Evolutionary conservation across 2,329 filamentous ascomycete genomes (phyloP), one percentile per base, ranked within the genome.

Genomic region (Epichloe baconii): DNA sequence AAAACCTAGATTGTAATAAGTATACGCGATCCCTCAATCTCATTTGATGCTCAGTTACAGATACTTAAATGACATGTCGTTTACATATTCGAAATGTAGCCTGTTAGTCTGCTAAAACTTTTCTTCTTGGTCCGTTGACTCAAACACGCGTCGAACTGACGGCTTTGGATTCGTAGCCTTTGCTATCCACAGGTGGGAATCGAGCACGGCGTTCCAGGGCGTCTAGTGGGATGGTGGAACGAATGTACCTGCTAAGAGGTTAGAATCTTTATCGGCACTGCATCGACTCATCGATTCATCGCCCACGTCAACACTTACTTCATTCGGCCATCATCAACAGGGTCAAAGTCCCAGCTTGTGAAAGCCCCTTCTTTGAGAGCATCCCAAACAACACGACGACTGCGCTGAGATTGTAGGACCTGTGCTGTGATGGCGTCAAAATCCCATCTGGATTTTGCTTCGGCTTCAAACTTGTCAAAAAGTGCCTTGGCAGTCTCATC

Each of bases 271-370:
- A 17, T 14, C 12, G 11, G 10, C 40, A 7, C 23, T 17, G 11
- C 44, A 36, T 12, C 21, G 26, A 14, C 26, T 40, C 31, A 15
- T 23, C 8, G 31, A 19, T 2, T 34, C 12, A 31, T 43, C 34
- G 38, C 43, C 26, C 19, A 12, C 37, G 38, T 34, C n/a, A 47
- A 37, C 19, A 69, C 75, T 68, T 70, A 82, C 74, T 84, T 85
- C 57, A 79, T 73, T 46, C 76, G 71, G 26, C 83, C 85, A 61
- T 87, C 79, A 57, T 86, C 81, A 3, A 76, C 69, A 0, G 88
- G 88, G 69, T 90, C 79, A 68, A 85, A 86, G 67, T 96, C 90
- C 90, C 90, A 96, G 63, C 82, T 79, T 40, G 86, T 85, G 58
- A 87, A 88, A 37, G 73, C 73, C 51, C 89, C 90, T 66, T 83